phyloP scores from a whole-genome alignment of 2,329 filamentous ascomycete species.

The Chrysoporthe cubensis region DNA sequence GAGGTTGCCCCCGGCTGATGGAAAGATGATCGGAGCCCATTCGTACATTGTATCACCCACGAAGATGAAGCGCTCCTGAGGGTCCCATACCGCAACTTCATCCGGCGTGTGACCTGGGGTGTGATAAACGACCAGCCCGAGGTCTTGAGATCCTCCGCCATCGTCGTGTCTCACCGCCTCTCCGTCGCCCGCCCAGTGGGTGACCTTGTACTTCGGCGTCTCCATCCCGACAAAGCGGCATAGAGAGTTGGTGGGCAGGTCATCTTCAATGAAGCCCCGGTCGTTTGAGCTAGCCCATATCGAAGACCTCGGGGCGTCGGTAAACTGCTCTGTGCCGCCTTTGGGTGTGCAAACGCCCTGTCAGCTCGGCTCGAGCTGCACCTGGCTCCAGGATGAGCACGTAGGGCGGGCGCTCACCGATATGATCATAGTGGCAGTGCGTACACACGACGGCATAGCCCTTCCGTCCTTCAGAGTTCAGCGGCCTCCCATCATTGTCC shows the following conservation, averaged over 20 bases:
- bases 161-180: slow-evolving; percentile 36
- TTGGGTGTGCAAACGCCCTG: slow-evolving; percentile 28
- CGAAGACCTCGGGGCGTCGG: slow-evolving; percentile 32
- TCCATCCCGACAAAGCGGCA: slow-evolving; percentile 43
- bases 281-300: slow-evolving; percentile 41
- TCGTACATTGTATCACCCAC: slow-evolving; percentile 53
- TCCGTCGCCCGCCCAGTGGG: slow-evolving; percentile 45
- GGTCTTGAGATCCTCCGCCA: slow-evolving; percentile 26
- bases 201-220: slow-evolving; percentile 45
- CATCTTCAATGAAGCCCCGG: slow-evolving; percentile 42
- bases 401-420: slow-evolving; percentile 29
- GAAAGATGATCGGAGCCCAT: slow-evolving; percentile 33
- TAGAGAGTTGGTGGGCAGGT: slow-evolving; percentile 45
- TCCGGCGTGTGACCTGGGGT: slow-evolving; percentile 53
- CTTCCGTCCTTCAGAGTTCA: slow-evolving; percentile 42
- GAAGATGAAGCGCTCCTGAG: slow-evolving; percentile 46
- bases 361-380: too few species aligned
- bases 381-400: background rate
- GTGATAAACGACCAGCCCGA: slow-evolving; percentile 48
- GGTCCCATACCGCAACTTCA: slow-evolving; percentile 49
- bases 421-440: slow-evolving; percentile 53
- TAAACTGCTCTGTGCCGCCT: slow-evolving; percentile 43
- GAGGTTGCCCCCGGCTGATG: slow-evolving; percentile 28
- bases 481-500: slow-evolving; percentile 38
- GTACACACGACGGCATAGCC: slow-evolving; percentile 48